phyloP scores from a whole-genome alignment of 306 rosid genomes.

The Leucaena leucocephala region DNA sequence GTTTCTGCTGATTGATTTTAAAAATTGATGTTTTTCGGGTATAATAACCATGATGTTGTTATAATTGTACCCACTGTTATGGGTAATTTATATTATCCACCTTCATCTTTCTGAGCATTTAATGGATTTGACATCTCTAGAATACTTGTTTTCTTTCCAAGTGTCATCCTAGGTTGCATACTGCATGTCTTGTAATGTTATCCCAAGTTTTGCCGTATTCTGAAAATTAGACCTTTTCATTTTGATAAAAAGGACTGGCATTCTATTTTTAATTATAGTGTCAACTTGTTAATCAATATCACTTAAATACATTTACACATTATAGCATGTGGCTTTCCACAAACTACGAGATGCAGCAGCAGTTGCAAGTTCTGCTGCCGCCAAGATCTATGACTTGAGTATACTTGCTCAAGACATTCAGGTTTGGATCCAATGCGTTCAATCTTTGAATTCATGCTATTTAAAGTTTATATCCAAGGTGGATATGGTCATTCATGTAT shows the following conservation, averaged over 20 bases:
- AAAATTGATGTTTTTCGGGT: conserved; percentile 5
- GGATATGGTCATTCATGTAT: conserved; percentile 31
- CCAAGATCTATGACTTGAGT: conserved; percentile 73
- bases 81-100: conserved; percentile 16
- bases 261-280: conserved; percentile 18
- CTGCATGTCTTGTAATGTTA: background rate
- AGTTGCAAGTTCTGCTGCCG: conserved; percentile 90
- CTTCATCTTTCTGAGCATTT: conserved; percentile 24
- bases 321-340: conserved; percentile 76
- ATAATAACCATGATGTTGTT: conserved; percentile 18
- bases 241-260: conserved; percentile 4
- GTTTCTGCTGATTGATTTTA: conserved; percentile 25
- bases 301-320: conserved; percentile 32
- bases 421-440: conserved; percentile 49
- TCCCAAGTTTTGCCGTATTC: background rate
- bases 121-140: conserved; percentile 9
- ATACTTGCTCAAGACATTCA: conserved; percentile 90
- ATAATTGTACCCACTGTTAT: conserved; percentile 23
- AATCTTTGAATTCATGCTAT: conserved; percentile 16
- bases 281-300: conserved; percentile 38
- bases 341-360: conserved; percentile 84
- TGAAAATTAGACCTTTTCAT: conserved; percentile 31
- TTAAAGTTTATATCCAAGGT: conserved; percentile 13
- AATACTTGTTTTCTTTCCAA: conserved; percentile 5
- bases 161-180: too few relatives aligned